Base-by-base conservation (phyloP, 352 stramenopile genomes). In the Phytophthora pseudosyringae region DNA sequence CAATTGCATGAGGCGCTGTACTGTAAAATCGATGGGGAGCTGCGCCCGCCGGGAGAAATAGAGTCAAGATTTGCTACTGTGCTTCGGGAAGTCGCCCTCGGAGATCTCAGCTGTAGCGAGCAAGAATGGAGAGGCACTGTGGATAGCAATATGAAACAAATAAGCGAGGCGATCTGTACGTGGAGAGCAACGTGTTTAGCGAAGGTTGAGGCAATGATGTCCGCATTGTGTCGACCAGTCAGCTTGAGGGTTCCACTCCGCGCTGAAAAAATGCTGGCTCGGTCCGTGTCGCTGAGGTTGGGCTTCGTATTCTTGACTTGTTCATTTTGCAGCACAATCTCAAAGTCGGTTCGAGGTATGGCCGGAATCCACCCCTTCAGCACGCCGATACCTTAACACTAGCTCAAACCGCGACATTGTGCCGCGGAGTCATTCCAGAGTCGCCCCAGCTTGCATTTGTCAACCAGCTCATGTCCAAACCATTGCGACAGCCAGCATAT, bases 261-360 rank as follows among this genome's bases (percentile, higher is more conserved):
- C 44, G 13, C 44, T 51, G 11, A 39, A 51, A 38, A 51, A 51
- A 8, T 51, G n/a, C 26, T 51, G 6, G 26, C 44, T 38, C 44
- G 26, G 15, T 25, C 4, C 28, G 44, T 51, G 26, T 51, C 44
- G 26, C 26, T 25, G 44, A 51, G 13, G 26, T 35, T 51, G 44
- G 44, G 3, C 26, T 51, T 6, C 44, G 44, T 7, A 51, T 51
- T 12, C 26, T 48, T 3, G 50, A 58, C 36, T 18, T 47, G 3
- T 58, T 48, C 15, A 58, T 58, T 39, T 9, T 58, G 35, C 35
- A 38, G 26, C 50, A 58, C 13, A 58, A 58, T 7, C 36, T 58
- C 1, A 40, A 47, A n/a, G 13, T 58, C n/a, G 50, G 50, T 16
- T 21, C 50, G 4, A 47, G 28, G 2, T 58, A 40, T 12, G 50